Evolutionary conservation across 768 basidiomycete species (phyloP), one percentile per base, ranked within the genome.

Genomic region (Mycena albidolilacea): DNA sequence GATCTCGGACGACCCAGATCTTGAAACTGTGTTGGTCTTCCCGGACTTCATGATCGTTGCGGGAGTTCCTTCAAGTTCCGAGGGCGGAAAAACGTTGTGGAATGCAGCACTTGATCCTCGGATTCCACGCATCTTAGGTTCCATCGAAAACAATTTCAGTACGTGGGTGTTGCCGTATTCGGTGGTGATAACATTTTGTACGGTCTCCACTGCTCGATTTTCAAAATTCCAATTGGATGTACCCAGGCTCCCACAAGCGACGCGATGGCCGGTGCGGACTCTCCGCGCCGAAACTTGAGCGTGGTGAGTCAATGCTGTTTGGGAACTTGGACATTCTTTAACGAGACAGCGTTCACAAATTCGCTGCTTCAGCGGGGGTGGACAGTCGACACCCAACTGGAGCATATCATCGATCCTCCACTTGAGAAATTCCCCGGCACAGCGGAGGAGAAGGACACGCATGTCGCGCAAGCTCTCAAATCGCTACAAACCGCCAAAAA

Each of bases 201-300:
- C 17, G 74, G 15, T 11, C 17, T 57, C 41, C 19, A 48, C 10
- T 48, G 41, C 58, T 64, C 12, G 57, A 46, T 21, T 0, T 30
- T 46, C 44, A 58, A 30, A 48, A 35, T 60, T 37, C 1, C 41
- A 44, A 5, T 15, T 50, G 37, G 57, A 37, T 10, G 35, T 35
- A n/a, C 1, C 67, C 78, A 97, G 96, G 97, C 81, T 97, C 97
- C 3, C 97, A 99, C 83, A 96, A 96, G 83, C 90, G 89, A 77
- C 87, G 97, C 30, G 97, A 98, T 82, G 97, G 96, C 79, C 91
- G 96, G 70, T 99, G 97, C 81, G 89, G 90, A 35, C 92, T 98
- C 59, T 90, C 93, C 12, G 95, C 96, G 3, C 94, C 95, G 1
- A 90, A 93, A 77, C 90, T 98, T 23, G 92, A 93, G 79, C 87